Evolutionary conservation across 331 rosid genomes (phyloP).

Genomic region (Ulmus americana): DNA sequence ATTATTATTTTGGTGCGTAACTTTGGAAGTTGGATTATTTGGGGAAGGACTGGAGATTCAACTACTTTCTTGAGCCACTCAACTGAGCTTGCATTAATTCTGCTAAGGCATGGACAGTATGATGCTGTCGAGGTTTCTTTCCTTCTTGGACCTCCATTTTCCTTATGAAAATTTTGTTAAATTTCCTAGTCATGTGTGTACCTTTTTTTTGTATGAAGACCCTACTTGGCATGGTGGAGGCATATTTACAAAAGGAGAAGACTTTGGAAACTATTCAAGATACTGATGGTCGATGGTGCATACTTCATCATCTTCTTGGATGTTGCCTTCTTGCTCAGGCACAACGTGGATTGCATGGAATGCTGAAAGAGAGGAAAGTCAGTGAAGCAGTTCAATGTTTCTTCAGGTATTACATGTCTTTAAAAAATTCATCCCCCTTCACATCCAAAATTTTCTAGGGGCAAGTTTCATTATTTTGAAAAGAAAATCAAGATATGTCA

Average conservation of each 20-base stretch:
- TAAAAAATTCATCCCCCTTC: background rate
- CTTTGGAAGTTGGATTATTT: conserved; percentile 76
- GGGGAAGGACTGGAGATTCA: conserved; percentile 61
- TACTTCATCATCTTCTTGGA: conserved; percentile 84
- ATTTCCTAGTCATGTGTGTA: conserved; percentile 5
- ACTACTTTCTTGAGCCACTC: conserved; percentile 63
- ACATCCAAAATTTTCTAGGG: background rate
- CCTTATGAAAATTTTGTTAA: background rate
- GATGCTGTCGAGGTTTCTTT: conserved; percentile 71
- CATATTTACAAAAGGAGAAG: conserved; percentile 72
- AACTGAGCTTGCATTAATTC: conserved; percentile 67
- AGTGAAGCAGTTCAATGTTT: conserved; percentile 78
- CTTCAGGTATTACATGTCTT: conserved; percentile 53
- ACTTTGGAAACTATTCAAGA: conserved; percentile 74
- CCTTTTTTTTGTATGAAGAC: conserved; percentile 37
- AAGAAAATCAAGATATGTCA: background rate
- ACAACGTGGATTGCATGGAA: conserved; percentile 57
- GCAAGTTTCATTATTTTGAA: background rate
- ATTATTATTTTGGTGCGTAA: conserved; percentile 40
- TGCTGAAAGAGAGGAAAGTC: conserved; percentile 64
- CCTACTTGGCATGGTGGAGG: conserved; percentile 64
- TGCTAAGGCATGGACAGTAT: conserved; percentile 77
- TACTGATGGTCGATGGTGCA: conserved; percentile 77
- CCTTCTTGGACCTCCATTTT: conserved; percentile 9
- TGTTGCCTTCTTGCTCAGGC: conserved; percentile 85